Conservation (phyloP, 768 basidiomycete genomes). For the Boletus rubescentipes region DNA sequence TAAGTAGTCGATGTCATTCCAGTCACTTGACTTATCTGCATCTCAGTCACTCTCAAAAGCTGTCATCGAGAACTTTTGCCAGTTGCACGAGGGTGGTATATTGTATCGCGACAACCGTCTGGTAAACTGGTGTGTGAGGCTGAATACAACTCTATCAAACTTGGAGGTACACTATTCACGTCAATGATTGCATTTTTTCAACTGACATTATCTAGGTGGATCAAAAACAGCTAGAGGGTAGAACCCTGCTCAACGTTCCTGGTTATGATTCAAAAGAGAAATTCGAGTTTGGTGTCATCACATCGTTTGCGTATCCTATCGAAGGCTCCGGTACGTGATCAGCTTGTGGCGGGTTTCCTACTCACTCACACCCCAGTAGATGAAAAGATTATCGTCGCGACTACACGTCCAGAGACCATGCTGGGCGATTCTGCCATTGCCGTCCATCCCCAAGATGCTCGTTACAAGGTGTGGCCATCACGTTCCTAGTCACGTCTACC, state of each 20-base stretch:
- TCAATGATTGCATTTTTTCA: not conserved
- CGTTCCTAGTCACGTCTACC: not conserved
- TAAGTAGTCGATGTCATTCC: constrained; percentile 31
- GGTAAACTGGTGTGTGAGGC: constrained; percentile 95
- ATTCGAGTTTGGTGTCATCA: constrained; percentile 96
- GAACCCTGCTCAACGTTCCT: constrained; percentile 85
- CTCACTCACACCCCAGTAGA: constrained; percentile 42
- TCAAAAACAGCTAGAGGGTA: constrained; percentile 82
- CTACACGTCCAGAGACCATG: constrained; percentile 98
- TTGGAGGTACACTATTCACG: constrained; percentile 66
- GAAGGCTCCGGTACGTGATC: constrained; percentile 68
- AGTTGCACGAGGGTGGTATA: constrained; percentile 86
- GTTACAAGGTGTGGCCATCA: constrained; percentile 63
- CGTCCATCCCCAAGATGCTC: constrained; percentile 88
- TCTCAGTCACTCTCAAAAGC: constrained; percentile 73
- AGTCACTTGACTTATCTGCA: not conserved
- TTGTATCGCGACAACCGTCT: constrained; percentile 95
- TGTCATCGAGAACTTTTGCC: constrained; percentile 89
- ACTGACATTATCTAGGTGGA: constrained; percentile 63
- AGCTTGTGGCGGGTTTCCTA: not conserved
- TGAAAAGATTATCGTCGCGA: constrained; percentile 90
- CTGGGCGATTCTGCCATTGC: constrained; percentile 97
- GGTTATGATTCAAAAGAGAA: constrained; percentile 95
- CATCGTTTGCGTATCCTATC: constrained; percentile 92
- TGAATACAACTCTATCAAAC: constrained; percentile 98